Percentiles rank a stretch among this genome's conserved stretches.
Conservation (phyloP, 1,284 basidiomycete genomes). For the Retiboletus fuscus region DNA sequence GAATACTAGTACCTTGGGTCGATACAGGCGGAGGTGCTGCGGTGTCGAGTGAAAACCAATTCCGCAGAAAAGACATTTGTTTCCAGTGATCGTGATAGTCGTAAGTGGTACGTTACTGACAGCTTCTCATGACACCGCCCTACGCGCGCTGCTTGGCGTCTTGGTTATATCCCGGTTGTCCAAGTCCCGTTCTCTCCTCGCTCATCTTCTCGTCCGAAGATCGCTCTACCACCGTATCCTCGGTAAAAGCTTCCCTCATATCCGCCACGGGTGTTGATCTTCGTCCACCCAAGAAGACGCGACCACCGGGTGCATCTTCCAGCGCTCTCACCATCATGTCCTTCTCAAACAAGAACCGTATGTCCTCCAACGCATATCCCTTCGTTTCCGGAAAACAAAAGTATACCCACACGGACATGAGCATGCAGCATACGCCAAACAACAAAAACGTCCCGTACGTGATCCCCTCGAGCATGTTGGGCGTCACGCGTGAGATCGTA, state of each 20-base stretch:
- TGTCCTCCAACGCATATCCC: slow-evolving; percentile 61
- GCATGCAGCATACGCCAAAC: slow-evolving; percentile 60
- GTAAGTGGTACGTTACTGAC: too few relatives aligned
- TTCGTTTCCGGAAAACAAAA: slow-evolving; percentile 60
- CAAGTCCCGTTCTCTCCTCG: slow-evolving; percentile 9
- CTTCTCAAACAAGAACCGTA: slow-evolving; percentile 60
- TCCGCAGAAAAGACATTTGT: slow-evolving; percentile 62
- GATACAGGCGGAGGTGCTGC: slow-evolving; percentile 23
- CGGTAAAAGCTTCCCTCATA: slow-evolving; percentile 30
- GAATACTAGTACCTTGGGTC: slow-evolving; percentile 27
- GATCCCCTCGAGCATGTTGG: slow-evolving; percentile 62
- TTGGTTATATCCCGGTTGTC: background rate
- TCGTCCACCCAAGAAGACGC: slow-evolving; percentile 53
- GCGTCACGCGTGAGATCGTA: slow-evolving; percentile 62
- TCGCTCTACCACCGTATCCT: background rate
- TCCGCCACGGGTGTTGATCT: slow-evolving; percentile 48
- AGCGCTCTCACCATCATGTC: slow-evolving; percentile 56
- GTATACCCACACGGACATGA: slow-evolving; percentile 61
- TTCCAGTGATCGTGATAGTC: too few relatives aligned
- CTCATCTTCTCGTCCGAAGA: slow-evolving; percentile 24
- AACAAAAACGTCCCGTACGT: slow-evolving; percentile 65
- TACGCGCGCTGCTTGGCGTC: too few relatives aligned
- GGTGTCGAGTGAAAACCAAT: slow-evolving; percentile 59
- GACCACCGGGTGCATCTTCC: slow-evolving; percentile 60
- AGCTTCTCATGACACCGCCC: too few relatives aligned